These are phyloP conservation scores for Lotus japonicus DNA, from an alignment of 306 rosid genomes.

Conservation along the genomic window DNA sequence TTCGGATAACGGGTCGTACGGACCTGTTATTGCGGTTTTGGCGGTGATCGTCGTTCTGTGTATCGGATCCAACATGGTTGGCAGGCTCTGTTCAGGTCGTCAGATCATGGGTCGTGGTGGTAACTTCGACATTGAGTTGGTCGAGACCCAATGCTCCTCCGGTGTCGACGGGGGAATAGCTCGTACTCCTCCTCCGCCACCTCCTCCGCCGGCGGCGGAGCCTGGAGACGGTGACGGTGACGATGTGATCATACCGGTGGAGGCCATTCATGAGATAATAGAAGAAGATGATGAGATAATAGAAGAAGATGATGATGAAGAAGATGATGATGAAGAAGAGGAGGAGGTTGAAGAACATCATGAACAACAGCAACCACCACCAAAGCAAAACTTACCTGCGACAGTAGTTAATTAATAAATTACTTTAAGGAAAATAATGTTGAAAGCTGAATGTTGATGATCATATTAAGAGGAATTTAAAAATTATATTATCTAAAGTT, in stretches of 20 bases:
- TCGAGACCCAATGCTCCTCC: conserved; percentile 71
- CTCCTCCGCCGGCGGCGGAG: conserved; percentile 6
- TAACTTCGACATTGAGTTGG: conserved; percentile 62
- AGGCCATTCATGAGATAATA: conserved; percentile 33
- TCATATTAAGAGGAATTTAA: not conserved
- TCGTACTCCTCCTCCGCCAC: conserved; percentile 27
- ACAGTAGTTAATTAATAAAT: no score
- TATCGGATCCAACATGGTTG: conserved; percentile 66
- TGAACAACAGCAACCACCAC: not conserved
- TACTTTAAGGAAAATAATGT: no score
- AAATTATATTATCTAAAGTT: not conserved
- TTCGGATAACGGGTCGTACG: conserved; percentile 32
- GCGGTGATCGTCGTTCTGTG: conserved; percentile 67
- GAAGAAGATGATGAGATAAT: no score
- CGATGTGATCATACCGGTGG: conserved; percentile 15
- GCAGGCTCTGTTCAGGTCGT: conserved; percentile 79
- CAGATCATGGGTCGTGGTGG: conserved; percentile 57
- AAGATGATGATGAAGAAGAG: not conserved
- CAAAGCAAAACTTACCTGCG: conserved; percentile 2
- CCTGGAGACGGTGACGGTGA: not conserved
- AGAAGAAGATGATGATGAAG: not conserved
- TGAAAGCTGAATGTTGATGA: not conserved
- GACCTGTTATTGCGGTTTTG: conserved; percentile 70
- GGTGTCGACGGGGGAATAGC: conserved; percentile 60
- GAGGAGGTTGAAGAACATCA: not conserved